These are phyloP conservation scores for Aspergillus wentii DNA, from an alignment of 495 filamentous ascomycete genomes.

Conservation along the genomic window DNA sequence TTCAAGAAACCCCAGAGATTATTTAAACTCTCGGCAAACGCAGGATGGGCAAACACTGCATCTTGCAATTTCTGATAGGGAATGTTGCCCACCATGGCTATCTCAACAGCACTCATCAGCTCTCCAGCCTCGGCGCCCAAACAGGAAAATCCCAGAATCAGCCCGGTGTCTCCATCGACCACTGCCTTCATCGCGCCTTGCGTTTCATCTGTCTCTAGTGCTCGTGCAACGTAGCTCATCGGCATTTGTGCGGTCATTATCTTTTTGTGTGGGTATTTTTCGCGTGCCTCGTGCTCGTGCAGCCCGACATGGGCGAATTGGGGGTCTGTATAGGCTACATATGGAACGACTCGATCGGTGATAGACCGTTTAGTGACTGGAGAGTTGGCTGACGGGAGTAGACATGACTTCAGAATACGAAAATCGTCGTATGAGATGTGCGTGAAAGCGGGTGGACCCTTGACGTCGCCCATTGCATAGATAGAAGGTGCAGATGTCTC, in stretches of 20 bases:
- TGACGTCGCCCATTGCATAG: conserved; percentile 47
- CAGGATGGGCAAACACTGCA: conserved; percentile 46
- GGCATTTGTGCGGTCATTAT: conserved; percentile 44
- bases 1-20: conserved; percentile 41
- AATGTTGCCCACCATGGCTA: conserved; percentile 43
- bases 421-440: conserved; percentile 54
- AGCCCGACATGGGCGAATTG: conserved; percentile 48
- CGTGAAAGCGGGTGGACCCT: conserved; percentile 49
- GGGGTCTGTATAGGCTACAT: conserved; percentile 48
- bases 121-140: conserved; percentile 49
- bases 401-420: conserved; percentile 39
- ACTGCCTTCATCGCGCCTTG: conserved; percentile 49
- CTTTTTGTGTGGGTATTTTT: conserved; percentile 11
- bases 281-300: conserved; percentile 28
- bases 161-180: conserved; percentile 33
- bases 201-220: conserved; percentile 46
- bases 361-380: conserved; percentile 12
- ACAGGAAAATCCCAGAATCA: conserved; percentile 46
- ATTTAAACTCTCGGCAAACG: conserved; percentile 46
- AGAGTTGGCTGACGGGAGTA: neutral
- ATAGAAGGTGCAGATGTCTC: conserved; percentile 32
- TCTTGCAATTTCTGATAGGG: conserved; percentile 33
- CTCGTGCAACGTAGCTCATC: conserved; percentile 45
- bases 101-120: conserved; percentile 47
- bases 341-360: conserved; percentile 34